phyloP scores from a whole-genome alignment of 495 filamentous ascomycete species.

The Penicillium simplicissimum region DNA sequence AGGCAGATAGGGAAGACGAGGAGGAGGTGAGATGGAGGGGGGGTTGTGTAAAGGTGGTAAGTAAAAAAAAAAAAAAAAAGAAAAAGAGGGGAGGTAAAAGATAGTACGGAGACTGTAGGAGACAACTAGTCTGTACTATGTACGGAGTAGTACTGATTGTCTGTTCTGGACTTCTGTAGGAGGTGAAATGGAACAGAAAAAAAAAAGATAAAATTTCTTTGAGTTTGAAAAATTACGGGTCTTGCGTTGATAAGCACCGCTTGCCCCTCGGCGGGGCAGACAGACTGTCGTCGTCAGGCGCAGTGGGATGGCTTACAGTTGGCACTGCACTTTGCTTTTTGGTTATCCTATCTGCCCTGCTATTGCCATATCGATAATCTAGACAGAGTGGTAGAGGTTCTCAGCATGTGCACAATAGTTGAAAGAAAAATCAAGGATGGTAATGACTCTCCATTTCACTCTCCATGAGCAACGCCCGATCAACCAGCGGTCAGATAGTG shows the following conservation, averaged over 20 bases:
- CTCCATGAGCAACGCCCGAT: neutral
- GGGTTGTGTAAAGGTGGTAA: constrained; percentile 10
- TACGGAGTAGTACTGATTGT: no score
- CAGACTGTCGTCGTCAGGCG: neutral
- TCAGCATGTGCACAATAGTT: no score
- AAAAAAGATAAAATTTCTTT: constrained; percentile 10
- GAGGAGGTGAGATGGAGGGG: neutral
- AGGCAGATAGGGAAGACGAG: constrained; percentile 27
- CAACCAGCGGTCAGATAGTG: constrained; percentile 17
- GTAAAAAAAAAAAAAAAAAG: constrained; percentile 28
- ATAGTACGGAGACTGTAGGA: neutral
- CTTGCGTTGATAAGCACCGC: constrained; percentile 28
- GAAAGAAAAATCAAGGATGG: neutral
- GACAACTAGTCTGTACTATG: no score
- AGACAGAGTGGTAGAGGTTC: neutral
- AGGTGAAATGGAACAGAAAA: constrained; percentile 21
- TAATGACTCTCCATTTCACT: neutral
- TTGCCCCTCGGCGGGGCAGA: constrained; percentile 18
- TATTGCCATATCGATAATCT: neutral
- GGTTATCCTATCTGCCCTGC: neutral
- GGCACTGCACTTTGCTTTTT: neutral
- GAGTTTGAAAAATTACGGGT: constrained; percentile 24
- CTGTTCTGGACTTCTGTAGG: no score
- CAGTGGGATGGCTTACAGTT: neutral
- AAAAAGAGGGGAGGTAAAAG: constrained; percentile 25